Base-by-base conservation (phyloP, 192 early-diverging fungal genomes). In the Coemansia sp. region DNA sequence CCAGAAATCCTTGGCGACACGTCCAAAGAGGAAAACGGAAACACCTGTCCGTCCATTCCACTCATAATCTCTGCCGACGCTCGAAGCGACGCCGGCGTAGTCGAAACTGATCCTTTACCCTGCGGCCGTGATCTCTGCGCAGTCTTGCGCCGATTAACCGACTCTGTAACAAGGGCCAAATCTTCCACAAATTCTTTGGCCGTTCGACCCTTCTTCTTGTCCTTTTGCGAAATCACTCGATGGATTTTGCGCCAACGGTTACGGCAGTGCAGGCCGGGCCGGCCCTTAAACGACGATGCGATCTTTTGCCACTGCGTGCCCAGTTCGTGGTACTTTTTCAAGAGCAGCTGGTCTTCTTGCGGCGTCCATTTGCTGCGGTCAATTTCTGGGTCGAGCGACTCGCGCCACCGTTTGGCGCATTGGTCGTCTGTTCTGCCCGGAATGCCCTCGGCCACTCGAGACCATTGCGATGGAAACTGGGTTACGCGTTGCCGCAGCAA, bases 391-490 rank as follows among this genome's bases (percentile, higher is more conserved):
- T 95, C 92, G 36, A 95, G 78, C 54, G 87, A 87, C 78, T 95
- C 94, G 21, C 88, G 82, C 87, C 93, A 96, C 25, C 94, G 83
- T 65, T 94, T 94, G 31, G 93, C 91, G 64, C 94, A 96, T 64
- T 94, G 93, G 62, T 91, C 90, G 61, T 91, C 91, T 12, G 90
- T 94, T 15, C 94, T 80, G 15, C 92, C 92, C 4, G 80, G 75
- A 49, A 96, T 88, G 56, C 79, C 81, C 63, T 88, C 85, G 14
- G 92, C 89, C 38, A 96, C 89, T 40, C 86, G 84, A 58, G 87
- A 88, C 94, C 94, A 96, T 79, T 90, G 86, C 34, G 85, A 83
- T n/a, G 86, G 87, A 69, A 82, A 83, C 67, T 85, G 82, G 15
- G 79, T 65, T 10, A 94, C 89, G 9, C 89, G 89, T 52, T 89